Evolutionary conservation across 768 basidiomycete species (phyloP), one percentile per base, ranked within the genome.

Genomic region (Mycena indigotica): DNA sequence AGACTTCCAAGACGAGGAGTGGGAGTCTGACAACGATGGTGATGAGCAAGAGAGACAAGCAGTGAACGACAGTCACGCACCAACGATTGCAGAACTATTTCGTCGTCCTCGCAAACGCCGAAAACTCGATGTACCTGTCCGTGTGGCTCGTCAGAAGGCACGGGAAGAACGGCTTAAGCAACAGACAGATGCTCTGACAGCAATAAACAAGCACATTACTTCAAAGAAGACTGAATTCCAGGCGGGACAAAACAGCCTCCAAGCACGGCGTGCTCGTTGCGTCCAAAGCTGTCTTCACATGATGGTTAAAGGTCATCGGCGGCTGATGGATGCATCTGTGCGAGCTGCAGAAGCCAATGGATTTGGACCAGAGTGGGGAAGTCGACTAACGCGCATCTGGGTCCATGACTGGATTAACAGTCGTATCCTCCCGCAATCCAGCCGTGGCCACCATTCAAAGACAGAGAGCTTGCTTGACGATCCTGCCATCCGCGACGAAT

Each of bases 341-440:
- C 24, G 28, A 12, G 70, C 70, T 12, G 71, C 72, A 17, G 68
- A 74, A 53, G 63, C 53, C 26, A 64, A 72, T 17, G 71, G 73
- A 1, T 75, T 74, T 66, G 50, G 70, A 6, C 56, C 24, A n/a
- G 63, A 64, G 21, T 74, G 71, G 70, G 73, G 71, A 24, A 65
- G 67, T 1, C 44, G 61, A 26, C 32, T 65, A 53, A 63, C 72
- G 28, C 32, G 65, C 13, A 46, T 53, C 24, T 74, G 73, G 74
- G 64, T 58, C 13, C 45, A 28, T 21, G 19, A 26, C 2, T 74
- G 69, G 69, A 50, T 76, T 1, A 46, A 61, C 4, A 28, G 53
- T n/a, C 35, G 69, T 35, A 30, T 53, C 12, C 55, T 73, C n/a
- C 71, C 71, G 2, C 32, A 23, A 28, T 73, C 73, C 25, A n/a